Percentiles rank a stretch among this genome's conserved stretches.
Evolutionary conservation across 345 rosid species (phyloP).

Genomic region (Geranium brycei): DNA sequence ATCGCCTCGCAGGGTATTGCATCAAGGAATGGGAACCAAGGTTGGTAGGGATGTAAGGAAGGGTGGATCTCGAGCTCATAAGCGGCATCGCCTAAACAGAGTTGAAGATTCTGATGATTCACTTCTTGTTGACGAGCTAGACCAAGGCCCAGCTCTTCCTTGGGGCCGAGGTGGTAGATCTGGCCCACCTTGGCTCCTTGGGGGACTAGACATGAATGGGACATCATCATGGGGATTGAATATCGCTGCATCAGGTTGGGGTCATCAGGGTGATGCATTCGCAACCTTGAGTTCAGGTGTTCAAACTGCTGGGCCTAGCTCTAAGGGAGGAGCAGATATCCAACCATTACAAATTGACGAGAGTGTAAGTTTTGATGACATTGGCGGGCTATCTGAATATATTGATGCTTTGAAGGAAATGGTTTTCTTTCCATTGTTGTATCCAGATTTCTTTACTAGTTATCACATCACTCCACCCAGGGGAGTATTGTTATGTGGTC

Average conservation of each 20-base stretch:
- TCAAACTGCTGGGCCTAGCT: slow-evolving; percentile 99
- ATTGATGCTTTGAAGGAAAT: slow-evolving; percentile 95
- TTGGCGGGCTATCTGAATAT: slow-evolving; percentile 92
- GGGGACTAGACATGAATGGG: slow-evolving; percentile 85
- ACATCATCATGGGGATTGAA: slow-evolving; percentile 73
- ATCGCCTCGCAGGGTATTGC: slow-evolving; percentile 90
- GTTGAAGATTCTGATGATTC: slow-evolving; percentile 99
- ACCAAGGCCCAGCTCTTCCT: slow-evolving; percentile 91
- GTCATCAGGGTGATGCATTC: slow-evolving; percentile 83
- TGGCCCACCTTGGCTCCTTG: slow-evolving; percentile 96
- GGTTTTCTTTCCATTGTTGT: slow-evolving; percentile 94
- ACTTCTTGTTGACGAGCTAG: slow-evolving; percentile 97
- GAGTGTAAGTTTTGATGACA: slow-evolving; percentile 82
- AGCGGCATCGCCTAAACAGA: slow-evolving; percentile 69
- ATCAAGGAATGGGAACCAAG: slow-evolving; percentile 91
- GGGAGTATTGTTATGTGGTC: slow-evolving; percentile 97
- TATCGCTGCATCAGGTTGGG: slow-evolving; percentile 99
- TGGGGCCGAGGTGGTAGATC: slow-evolving; percentile 96
- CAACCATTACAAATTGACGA: slow-evolving; percentile 98
- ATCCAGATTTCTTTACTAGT: slow-evolving; percentile 97
- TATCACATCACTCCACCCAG: slow-evolving; percentile 95
- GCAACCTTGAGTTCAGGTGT: slow-evolving; percentile 64
- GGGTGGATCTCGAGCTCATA: slow-evolving; percentile 92
- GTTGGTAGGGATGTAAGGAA: slow-evolving; percentile 77
- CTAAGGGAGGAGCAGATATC: slow-evolving; percentile 99